Evolutionary conservation across 345 rosid genomes (phyloP).

Genomic region (Dipteronia sinensis): DNA sequence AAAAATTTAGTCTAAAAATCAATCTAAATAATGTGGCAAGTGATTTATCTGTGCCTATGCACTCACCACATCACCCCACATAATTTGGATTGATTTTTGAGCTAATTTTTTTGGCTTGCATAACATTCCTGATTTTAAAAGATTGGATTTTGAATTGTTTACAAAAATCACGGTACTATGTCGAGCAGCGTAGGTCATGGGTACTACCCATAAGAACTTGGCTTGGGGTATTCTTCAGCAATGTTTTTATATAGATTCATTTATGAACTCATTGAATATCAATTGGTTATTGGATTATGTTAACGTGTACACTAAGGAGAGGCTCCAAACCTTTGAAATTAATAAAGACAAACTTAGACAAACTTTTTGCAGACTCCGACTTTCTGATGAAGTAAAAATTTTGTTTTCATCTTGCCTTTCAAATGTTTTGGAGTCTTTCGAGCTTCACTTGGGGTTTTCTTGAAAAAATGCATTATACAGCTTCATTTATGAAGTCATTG

Average conservation of each 20-base stretch:
- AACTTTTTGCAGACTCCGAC: background rate
- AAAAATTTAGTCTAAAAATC: too few relatives aligned
- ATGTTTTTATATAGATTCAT: background rate
- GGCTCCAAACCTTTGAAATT: background rate
- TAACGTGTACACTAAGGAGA: background rate
- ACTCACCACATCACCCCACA: too few relatives aligned
- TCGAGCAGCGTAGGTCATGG: background rate
- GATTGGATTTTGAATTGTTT: background rate
- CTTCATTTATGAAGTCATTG: background rate
- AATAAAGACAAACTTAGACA: background rate
- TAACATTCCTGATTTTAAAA: background rate
- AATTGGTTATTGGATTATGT: background rate
- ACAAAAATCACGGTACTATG: conserved; percentile 2
- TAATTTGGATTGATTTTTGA: too few relatives aligned
- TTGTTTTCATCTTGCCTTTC: background rate
- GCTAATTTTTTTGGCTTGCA: too few relatives aligned
- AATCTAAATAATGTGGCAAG: too few relatives aligned
- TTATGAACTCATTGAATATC: background rate
- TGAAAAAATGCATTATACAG: background rate
- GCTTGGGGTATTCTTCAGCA: background rate
- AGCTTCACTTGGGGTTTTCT: background rate
- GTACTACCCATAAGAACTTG: background rate
- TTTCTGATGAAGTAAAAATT: background rate
- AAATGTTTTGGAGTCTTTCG: background rate
- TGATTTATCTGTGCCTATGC: too few relatives aligned